Conservation (phyloP, 306 rosid species). For the Argentina anserina region DNA sequence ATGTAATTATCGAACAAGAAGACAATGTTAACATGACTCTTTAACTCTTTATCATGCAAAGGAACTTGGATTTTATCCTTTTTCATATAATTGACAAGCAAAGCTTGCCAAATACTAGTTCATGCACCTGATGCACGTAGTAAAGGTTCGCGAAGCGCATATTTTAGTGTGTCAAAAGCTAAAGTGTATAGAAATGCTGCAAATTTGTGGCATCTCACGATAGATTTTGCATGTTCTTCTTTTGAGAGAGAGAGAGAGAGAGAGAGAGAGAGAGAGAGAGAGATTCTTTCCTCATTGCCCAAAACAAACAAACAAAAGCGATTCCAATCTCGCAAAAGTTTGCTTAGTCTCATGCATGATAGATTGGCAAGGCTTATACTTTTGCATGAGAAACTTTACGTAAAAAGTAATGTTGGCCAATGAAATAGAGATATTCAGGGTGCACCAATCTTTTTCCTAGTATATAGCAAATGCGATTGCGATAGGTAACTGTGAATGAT, state of each 20-base stretch:
- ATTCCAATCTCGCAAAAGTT: background rate
- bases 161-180: background rate
- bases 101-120: background rate
- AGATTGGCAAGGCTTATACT: background rate
- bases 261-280: background rate
- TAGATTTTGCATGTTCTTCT: background rate
- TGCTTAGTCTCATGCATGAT: background rate
- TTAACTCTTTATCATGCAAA: background rate
- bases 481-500: no score
- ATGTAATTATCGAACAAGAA: background rate
- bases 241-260: background rate
- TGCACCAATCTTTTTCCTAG: background rate
- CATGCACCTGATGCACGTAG: slow-evolving; percentile 6
- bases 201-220: background rate
- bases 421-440: background rate
- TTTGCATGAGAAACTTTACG: slow-evolving; percentile 13
- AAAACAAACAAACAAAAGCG: background rate
- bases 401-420: background rate
- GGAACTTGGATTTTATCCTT: background rate
- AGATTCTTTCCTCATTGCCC: background rate
- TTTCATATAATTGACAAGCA: background rate
- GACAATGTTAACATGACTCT: background rate
- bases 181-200: background rate
- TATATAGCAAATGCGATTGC: background rate
- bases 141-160: background rate